These are phyloP conservation scores for Silene latifolia DNA, from an alignment of 148 eudicot genomes.

Conservation along the genomic window DNA sequence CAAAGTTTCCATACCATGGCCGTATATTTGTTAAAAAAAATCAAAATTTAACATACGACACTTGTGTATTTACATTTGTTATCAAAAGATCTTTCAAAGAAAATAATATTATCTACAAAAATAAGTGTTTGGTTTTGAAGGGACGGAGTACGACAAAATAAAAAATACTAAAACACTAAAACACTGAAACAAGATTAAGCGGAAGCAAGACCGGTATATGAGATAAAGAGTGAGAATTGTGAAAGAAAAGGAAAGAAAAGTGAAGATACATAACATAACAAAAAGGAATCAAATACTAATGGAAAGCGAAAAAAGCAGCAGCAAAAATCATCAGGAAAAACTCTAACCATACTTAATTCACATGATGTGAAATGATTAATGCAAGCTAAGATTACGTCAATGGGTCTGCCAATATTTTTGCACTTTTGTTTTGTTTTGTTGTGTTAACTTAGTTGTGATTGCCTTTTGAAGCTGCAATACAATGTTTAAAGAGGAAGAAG, in stretches of 20 bases:
- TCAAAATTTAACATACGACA: too few species aligned
- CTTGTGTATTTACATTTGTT: too few species aligned
- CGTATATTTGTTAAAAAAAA: too few species aligned
- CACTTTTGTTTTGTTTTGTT: background rate
- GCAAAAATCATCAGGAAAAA: background rate
- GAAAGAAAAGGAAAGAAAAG: background rate
- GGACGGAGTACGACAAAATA: too few species aligned
- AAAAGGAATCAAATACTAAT: background rate
- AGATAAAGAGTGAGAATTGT: background rate
- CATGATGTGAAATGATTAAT: background rate
- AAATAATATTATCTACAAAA: too few species aligned
- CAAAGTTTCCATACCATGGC: too few species aligned
- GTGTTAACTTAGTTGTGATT: background rate
- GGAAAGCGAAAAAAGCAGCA: background rate
- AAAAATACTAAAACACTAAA: background rate
- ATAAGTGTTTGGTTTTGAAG: too few species aligned
- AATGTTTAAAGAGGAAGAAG: conserved; percentile 82
- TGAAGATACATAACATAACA: background rate
- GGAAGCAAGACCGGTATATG: background rate
- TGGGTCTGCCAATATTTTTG: background rate
- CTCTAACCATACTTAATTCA: background rate
- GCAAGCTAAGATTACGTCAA: background rate
- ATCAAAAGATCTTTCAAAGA: too few species aligned
- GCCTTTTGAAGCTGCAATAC: conserved; percentile 61
- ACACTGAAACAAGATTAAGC: background rate